Evolutionary conservation across 83 land plant genomes (phyloP), one percentile per base, ranked within the genome.

Genomic region (Picea abies): DNA sequence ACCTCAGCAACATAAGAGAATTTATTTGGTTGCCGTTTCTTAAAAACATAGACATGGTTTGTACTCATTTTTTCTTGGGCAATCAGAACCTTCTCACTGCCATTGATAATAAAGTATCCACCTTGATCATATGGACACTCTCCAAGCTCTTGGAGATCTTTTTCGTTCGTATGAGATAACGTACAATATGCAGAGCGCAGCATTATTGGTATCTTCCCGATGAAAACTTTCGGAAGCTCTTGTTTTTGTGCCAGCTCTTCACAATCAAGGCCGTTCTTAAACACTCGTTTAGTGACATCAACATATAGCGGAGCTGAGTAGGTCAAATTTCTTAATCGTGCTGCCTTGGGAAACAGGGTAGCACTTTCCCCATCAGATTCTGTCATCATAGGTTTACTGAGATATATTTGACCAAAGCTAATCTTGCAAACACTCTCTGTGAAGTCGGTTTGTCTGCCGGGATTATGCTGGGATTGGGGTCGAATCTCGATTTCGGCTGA

Each of bases 111-210:
- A 63, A 97, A 97, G 78, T 97, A 97, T 23, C 99, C 99, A 58
- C 99, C 99, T 89, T 97, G 99, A 81, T 97, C 99, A 84, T 93
- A 93, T 3, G 99, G 98, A 84, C 99, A 85, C 86, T 97, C 99
- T 29, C 99, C 99, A 32, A 97, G 96, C 89, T 97, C 99, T 4
- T 98, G 96, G 15, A 97, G 85, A 83, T 97, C 99, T 83, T 97
- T 97, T 83, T 97, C 99, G 37, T 95, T 94, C 69, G 94, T 95
- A 73, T 93, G 91, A 78, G 84, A 97, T 81, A 97, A 64, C 10
- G 99, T 96, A 84, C 99, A 97, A 81, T 97, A 97, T 85, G 96
- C 92, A 11, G 99, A 97, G n/a, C 99, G 91, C 58, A 97, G 88
- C 99, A 97, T 97, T 16, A 97, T 97, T 0, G 99, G 99, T 72